These are phyloP conservation scores for Diaporthe caulivora DNA, from an alignment of 2,329 filamentous ascomycete species.

Conservation along the genomic window DNA sequence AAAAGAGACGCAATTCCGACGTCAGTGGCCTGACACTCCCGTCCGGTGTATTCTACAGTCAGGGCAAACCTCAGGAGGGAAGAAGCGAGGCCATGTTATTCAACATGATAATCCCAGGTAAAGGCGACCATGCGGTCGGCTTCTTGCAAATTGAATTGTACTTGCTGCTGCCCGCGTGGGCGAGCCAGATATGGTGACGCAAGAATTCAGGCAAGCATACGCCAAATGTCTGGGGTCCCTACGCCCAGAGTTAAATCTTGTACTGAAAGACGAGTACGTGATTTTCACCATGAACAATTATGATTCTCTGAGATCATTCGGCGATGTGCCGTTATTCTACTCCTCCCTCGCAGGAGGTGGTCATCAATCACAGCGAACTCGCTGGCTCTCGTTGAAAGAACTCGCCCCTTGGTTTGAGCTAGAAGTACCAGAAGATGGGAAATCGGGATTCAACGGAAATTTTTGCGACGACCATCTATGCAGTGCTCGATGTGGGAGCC, in stretches of 20 bases:
- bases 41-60: no score
- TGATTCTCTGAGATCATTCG: neutral
- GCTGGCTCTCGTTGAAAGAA: neutral
- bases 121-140: rapidly evolving
- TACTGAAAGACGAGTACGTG: neutral
- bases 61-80: no score
- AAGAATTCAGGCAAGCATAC: neutral
- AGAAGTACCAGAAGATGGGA: neutral
- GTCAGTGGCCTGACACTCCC: no score
- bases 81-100: neutral
- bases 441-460: no score
- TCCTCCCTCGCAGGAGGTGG: no score
- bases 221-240: neutral
- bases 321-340: no score
- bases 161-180: neutral
- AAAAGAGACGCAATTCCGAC: no score
- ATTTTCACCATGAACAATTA: neutral
- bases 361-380: no score
- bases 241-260: neutral
- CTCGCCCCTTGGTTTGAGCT: neutral
- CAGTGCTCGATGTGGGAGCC: no score
- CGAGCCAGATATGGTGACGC: neutral
- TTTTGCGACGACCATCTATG: no score
- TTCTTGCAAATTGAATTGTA: neutral
- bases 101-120: neutral